Conservation (phyloP, 2,329 filamentous ascomycete species). For the Colletotrichum ledebouriae region DNA sequence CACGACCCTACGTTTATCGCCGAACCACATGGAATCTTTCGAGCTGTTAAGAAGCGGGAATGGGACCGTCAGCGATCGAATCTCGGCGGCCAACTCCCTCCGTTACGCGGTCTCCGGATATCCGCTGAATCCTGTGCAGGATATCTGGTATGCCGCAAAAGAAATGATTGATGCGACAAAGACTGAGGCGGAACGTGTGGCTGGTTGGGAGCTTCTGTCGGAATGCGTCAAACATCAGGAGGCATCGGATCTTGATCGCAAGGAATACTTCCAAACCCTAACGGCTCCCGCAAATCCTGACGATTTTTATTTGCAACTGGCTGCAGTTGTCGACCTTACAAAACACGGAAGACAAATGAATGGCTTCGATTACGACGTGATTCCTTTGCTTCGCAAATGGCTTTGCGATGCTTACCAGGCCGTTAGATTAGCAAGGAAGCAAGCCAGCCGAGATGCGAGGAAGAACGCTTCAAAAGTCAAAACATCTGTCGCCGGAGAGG, state of each 20-base stretch:
- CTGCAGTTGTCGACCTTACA: conserved; percentile 72
- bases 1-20: conserved; percentile 59
- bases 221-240: conserved; percentile 74
- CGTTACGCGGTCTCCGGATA: conserved; percentile 70
- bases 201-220: conserved; percentile 75
- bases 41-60: conserved; percentile 62
- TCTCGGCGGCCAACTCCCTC: conserved; percentile 70
- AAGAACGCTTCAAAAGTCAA: conserved; percentile 56
- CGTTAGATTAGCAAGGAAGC: conserved; percentile 65
- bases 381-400: conserved; percentile 74
- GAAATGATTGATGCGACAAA: conserved; percentile 73
- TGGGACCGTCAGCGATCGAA: conserved; percentile 65
- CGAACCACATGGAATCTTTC: conserved; percentile 67
- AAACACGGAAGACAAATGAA: conserved; percentile 72
- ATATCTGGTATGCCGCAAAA: conserved; percentile 76
- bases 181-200: conserved; percentile 64
- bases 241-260: conserved; percentile 75
- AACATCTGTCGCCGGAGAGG: conserved; percentile 62
- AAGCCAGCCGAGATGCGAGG: conserved; percentile 56
- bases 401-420: conserved; percentile 68
- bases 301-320: conserved; percentile 77
- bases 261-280: conserved; percentile 75
- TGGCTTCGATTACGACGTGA: conserved; percentile 76
- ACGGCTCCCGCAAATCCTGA: conserved; percentile 68
- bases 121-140: conserved; percentile 69